Percentiles rank a stretch among this genome's conserved stretches.
phyloP scores from a whole-genome alignment of 352 stramenopile species.

The Globisporangium cylindrosporum region DNA sequence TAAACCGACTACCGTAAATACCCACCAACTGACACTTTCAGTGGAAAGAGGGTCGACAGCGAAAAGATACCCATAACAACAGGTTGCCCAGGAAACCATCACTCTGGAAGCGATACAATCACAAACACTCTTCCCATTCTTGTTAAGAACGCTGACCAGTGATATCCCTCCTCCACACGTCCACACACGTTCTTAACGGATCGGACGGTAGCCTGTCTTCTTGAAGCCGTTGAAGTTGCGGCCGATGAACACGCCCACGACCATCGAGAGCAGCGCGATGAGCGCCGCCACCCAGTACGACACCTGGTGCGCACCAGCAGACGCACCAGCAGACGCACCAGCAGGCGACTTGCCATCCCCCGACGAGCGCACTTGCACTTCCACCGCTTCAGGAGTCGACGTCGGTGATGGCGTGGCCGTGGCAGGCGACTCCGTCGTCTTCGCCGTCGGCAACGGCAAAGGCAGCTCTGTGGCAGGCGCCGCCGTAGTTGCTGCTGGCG shows the following conservation, averaged over 20 bases:
- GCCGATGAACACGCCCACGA: constrained; percentile 49
- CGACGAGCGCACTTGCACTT: constrained; percentile 12
- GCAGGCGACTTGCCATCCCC: constrained; percentile 11
- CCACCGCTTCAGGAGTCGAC: not conserved
- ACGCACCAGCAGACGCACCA: not conserved
- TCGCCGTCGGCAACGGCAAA: not conserved
- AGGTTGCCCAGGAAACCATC: no score
- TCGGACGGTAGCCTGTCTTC: not conserved
- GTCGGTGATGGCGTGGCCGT: constrained; percentile 1
- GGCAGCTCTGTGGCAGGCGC: not conserved
- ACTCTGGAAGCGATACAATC: no score
- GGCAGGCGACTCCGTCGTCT: not conserved
- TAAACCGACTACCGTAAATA: no score
- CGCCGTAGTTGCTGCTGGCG: not conserved
- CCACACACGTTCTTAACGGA: no score
- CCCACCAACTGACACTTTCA: no score
- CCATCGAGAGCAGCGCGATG: constrained; percentile 41
- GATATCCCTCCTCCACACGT: no score
- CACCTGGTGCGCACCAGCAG: constrained; percentile 20
- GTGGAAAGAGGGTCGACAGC: no score
- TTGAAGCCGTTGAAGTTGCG: constrained; percentile 47
- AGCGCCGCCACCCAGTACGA: constrained; percentile 56
- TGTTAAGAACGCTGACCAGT: no score
- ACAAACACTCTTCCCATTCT: no score
- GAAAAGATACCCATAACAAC: no score